Evolutionary conservation across 2,329 filamentous ascomycete genomes (phyloP).

Genomic region (Xylariaceae sp.): DNA sequence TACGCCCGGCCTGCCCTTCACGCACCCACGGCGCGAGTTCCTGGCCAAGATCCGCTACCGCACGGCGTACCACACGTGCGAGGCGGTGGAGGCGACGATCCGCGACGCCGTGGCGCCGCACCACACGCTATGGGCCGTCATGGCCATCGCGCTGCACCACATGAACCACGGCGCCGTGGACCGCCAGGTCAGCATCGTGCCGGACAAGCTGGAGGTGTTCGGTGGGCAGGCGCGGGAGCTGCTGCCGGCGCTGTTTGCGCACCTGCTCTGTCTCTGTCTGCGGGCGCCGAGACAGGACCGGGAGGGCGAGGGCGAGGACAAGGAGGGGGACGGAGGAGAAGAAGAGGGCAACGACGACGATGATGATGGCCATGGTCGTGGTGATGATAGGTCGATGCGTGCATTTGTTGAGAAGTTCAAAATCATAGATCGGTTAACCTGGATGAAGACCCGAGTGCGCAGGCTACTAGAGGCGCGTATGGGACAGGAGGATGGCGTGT

Average conservation of each 20-base stretch:
- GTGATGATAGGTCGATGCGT: too few relatives aligned
- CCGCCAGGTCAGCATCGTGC: neutral
- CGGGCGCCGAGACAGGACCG: conserved; percentile 8
- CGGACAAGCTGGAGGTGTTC: conserved; percentile 31
- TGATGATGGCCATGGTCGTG: too few relatives aligned
- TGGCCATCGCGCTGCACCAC: conserved; percentile 26
- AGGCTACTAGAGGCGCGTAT: neutral
- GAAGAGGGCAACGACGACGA: too few relatives aligned
- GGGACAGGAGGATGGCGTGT: neutral
- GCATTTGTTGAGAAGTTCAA: neutral
- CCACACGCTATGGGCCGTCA: conserved; percentile 27
- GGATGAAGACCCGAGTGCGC: neutral
- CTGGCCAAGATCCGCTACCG: conserved; percentile 28
- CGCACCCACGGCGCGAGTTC: conserved; percentile 11
- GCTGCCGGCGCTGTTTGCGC: conserved; percentile 29
- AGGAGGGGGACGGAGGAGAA: neutral
- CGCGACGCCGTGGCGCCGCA: conserved; percentile 22
- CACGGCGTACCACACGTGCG: conserved; percentile 25
- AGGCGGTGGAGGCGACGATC: conserved; percentile 22
- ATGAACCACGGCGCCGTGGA: conserved; percentile 22
- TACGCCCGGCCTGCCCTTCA: conserved; percentile 4
- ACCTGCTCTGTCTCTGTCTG: conserved; percentile 27
- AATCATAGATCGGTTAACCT: neutral
- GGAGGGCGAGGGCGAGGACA: neutral
- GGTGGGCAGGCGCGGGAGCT: conserved; percentile 15